Evolutionary conservation across 805 yeast species (phyloP), one percentile per base, ranked within the genome.

Genomic region (Helenozyma rhizophorensis): DNA sequence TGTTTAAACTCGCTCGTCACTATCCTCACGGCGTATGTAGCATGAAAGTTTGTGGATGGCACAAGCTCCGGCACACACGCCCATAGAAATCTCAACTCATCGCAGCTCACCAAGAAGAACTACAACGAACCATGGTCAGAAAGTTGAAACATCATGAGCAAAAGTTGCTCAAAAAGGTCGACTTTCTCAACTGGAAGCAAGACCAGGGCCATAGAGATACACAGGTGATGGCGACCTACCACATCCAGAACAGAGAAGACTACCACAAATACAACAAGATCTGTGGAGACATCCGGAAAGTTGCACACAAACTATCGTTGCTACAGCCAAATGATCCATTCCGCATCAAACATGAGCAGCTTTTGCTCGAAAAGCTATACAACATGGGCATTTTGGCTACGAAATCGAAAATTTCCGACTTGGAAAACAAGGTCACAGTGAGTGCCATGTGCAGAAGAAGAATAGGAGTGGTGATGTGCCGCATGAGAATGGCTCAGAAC

Each of bases 151-250:
- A 84, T 65, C 98, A 93, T 62, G 98, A 93, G 74, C 83, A 85
- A 71, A 89, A 88, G 63, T 77, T 93, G 51, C 75, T 93, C 51
- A 88, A 84, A 68, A 93, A 93, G 61, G 97, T 93, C 33, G 97
- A 93, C 56, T 87, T 93, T 65, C 83, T 87, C 32, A 94, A 93
- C 59, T 93, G 97, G 97, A 93, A 93, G 59, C 95, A 87, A 51
- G 98, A 93, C 57, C 80, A 83, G 35, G 87, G 90, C 19, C 98
- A 93, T 59, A 70, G 98, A 47, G 98, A 90, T 49, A 80, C 95
- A n/a, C 90, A 85, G 59, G 95, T 93, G 21, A 93, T 93, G 95
- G 74, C 94, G 48, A 82, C 85, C 33, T 93, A 89, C 60, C 96
- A 90, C 56, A 74, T 93, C 28, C 96, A 88, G 56, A 84, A 89